Percentiles rank a stretch among this genome's conserved stretches.
These are phyloP conservation scores for Diaporthe citri DNA, from an alignment of 2,329 filamentous ascomycete species.

Conservation along the genomic window DNA sequence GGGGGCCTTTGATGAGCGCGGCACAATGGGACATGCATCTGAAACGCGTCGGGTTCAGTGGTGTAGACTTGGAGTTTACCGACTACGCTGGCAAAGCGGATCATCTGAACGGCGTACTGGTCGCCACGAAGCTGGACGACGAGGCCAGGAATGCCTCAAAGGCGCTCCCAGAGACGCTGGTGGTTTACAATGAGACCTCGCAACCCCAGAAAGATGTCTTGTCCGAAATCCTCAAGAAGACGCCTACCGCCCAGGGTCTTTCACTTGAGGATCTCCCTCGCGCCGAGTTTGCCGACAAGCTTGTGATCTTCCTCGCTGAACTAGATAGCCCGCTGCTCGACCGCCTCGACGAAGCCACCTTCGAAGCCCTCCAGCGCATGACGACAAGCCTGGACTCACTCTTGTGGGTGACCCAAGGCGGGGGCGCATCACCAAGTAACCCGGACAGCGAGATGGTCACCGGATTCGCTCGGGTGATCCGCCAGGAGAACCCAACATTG, in stretches of 20 bases:
- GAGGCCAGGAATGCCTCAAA: neutral
- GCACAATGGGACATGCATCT: conserved; percentile 10
- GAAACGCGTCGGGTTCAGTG: conserved; percentile 16
- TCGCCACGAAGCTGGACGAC: neutral
- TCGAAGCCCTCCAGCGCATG: neutral
- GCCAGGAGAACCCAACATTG: conserved; percentile 31
- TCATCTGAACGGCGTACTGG: conserved; percentile 1
- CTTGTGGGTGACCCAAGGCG: conserved; percentile 36
- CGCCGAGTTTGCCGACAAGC: neutral
- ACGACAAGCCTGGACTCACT: neutral
- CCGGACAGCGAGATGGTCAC: conserved; percentile 37
- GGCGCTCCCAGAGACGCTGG: neutral
- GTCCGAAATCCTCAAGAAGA: neutral
- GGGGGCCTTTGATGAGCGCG: neutral
- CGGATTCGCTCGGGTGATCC: conserved; percentile 35
- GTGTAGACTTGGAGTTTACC: neutral
- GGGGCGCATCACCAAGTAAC: neutral
- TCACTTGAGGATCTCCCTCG: neutral
- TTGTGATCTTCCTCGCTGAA: neutral
- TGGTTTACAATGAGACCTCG: neutral
- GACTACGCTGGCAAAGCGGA: neutral
- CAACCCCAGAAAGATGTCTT: neutral
- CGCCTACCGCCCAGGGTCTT: neutral
- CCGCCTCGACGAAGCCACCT: neutral
- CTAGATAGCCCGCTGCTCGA: neutral